Evolutionary conservation across 177 flowering plant species (phyloP).

Genomic region (Vitis hybrid): DNA sequence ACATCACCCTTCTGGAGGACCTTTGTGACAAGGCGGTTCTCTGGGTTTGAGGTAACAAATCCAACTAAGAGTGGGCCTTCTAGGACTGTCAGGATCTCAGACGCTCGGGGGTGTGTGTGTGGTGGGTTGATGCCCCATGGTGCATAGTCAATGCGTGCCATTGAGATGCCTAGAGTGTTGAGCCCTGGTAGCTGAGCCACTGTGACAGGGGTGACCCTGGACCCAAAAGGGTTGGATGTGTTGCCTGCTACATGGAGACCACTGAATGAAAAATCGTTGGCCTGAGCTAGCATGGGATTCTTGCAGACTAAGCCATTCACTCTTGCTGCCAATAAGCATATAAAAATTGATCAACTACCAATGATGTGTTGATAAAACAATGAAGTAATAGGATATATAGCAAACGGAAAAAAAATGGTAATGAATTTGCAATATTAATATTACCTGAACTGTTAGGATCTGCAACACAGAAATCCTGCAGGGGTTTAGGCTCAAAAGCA

Average conservation of each 20-base stretch:
- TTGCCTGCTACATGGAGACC: slow-evolving; percentile 17
- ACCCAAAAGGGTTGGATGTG: slow-evolving; percentile 17
- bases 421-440: background rate
- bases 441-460: slow-evolving; percentile 1
- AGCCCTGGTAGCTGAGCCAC: slow-evolving; percentile 17
- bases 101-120: slow-evolving; percentile 22
- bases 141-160: slow-evolving; percentile 12
- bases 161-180: slow-evolving; percentile 21
- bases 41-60: slow-evolving; percentile 23
- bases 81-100: slow-evolving; percentile 11
- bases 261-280: slow-evolving; percentile 13
- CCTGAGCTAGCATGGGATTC: slow-evolving; percentile 6
- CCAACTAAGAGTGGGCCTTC: slow-evolving; percentile 8
- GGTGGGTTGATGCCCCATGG: slow-evolving; percentile 16
- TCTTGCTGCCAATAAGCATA: slow-evolving; percentile 7
- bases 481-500: slow-evolving; percentile 15
- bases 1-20: slow-evolving; percentile 20
- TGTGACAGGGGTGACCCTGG: slow-evolving; percentile 9
- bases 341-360: background rate
- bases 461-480: slow-evolving; percentile 19
- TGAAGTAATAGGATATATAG: too few relatives aligned
- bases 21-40: slow-evolving; percentile 17
- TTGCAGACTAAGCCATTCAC: slow-evolving; percentile 23
- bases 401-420: background rate
- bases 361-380: too few relatives aligned